phyloP scores from a whole-genome alignment of 2,329 filamentous ascomycete species.

The Beauveria scarabaeidicola region DNA sequence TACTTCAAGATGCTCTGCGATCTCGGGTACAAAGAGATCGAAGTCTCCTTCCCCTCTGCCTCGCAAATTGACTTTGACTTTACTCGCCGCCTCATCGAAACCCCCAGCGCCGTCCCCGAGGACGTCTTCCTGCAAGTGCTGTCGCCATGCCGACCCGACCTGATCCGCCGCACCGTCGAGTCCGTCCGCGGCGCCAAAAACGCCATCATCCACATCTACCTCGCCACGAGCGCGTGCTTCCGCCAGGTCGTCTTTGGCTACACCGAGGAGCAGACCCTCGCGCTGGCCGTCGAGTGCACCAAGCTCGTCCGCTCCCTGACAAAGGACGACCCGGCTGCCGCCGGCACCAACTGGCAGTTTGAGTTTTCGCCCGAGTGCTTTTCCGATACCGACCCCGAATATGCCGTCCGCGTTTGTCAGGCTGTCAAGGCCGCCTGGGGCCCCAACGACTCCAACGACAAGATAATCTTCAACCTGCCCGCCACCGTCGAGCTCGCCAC shows the following conservation, averaged over 20 bases:
- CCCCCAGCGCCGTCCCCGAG: constrained; percentile 72
- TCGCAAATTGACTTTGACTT: constrained; percentile 97
- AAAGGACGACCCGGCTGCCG: constrained; percentile 58
- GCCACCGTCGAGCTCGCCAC: constrained; percentile 94
- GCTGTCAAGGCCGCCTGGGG: constrained; percentile 93
- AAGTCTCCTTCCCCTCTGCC: constrained; percentile 90
- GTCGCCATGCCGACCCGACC: constrained; percentile 82
- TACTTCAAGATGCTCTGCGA: constrained; percentile 94
- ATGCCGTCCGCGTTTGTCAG: constrained; percentile 73
- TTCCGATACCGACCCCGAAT: constrained; percentile 82
- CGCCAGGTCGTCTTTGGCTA: constrained; percentile 84
- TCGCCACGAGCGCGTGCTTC: constrained; percentile 95
- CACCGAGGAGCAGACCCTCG: constrained; percentile 71
- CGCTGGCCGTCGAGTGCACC: constrained; percentile 75
- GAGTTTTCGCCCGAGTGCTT: constrained; percentile 85
- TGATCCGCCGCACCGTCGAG: constrained; percentile 84
- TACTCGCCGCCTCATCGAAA: constrained; percentile 76
- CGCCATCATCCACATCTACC: constrained; percentile 89
- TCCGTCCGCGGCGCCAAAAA: constrained; percentile 85
- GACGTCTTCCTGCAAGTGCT: constrained; percentile 91
- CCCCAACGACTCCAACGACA: constrained; percentile 62
- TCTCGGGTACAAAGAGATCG: constrained; percentile 95
- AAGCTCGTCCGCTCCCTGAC: constrained; percentile 83
- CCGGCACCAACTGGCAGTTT: constrained; percentile 62
- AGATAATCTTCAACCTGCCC: constrained; percentile 91